phyloP scores from a whole-genome alignment of 2,329 filamentous ascomycete species.

The Colletotrichum chlorophyti region DNA sequence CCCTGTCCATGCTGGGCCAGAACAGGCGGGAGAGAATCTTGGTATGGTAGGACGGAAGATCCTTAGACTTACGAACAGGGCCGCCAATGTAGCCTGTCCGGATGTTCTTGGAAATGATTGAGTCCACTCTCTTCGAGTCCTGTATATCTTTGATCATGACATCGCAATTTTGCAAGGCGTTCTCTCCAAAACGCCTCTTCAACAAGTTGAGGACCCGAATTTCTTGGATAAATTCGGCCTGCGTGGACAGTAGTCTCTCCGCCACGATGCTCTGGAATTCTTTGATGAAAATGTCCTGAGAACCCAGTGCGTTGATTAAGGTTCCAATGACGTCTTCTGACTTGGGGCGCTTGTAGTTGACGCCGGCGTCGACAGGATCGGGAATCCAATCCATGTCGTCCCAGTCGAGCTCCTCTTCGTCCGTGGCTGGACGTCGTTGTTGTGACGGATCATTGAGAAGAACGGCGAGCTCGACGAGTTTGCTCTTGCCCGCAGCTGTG shows the following conservation, averaged over 20 bases:
- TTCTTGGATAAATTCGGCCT: slow-evolving; percentile 77
- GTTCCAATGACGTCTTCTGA: slow-evolving; percentile 92
- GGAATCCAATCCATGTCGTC: slow-evolving; percentile 93
- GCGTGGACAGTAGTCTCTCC: slow-evolving; percentile 75
- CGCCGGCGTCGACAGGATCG: slow-evolving; percentile 89
- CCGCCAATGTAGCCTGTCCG: slow-evolving; percentile 27
- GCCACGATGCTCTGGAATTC: slow-evolving; percentile 92
- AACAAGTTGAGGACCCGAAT: slow-evolving; percentile 84
- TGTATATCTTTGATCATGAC: slow-evolving; percentile 96
- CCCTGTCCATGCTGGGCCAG: slow-evolving; percentile 83
- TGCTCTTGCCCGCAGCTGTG: slow-evolving; percentile 50
- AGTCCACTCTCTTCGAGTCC: slow-evolving; percentile 80
- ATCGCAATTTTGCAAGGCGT: slow-evolving; percentile 87
- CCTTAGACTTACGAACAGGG: slow-evolving; percentile 29
- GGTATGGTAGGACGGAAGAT: slow-evolving; percentile 65
- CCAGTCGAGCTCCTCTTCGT: slow-evolving; percentile 82
- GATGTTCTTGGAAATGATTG: slow-evolving; percentile 61
- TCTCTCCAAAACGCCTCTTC: slow-evolving; percentile 87
- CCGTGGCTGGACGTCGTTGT: slow-evolving; percentile 56
- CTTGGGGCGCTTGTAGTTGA: slow-evolving; percentile 89
- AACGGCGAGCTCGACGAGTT: slow-evolving; percentile 70
- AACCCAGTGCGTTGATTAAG: slow-evolving; percentile 85
- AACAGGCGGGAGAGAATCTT: slow-evolving; percentile 92
- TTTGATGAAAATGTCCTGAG: slow-evolving; percentile 90
- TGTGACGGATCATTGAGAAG: slow-evolving; percentile 69